These are phyloP conservation scores for Schizosaccharomyces osmophilus DNA, from an alignment of 805 yeast genomes.

Conservation along the genomic window DNA sequence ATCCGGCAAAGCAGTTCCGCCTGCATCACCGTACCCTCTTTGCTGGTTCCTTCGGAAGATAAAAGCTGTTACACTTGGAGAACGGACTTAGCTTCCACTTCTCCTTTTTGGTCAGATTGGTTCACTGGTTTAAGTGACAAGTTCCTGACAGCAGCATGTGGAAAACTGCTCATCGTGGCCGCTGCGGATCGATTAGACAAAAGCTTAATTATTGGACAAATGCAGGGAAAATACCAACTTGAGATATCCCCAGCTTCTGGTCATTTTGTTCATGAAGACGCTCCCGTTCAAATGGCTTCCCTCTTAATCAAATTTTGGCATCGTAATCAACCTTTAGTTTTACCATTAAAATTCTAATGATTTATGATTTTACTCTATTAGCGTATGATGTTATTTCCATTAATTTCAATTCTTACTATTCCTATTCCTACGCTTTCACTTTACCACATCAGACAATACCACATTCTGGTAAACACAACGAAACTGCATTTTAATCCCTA, in stretches of 20 bases:
- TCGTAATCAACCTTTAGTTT: not conserved
- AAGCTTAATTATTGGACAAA: constrained; percentile 73
- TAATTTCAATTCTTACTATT: no score
- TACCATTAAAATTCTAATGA: not conserved
- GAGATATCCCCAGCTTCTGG: constrained; percentile 64
- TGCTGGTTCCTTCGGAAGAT: constrained; percentile 17
- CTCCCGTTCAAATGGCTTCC: constrained; percentile 38
- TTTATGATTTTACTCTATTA: no score
- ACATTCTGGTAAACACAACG: not conserved
- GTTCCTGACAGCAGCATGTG: constrained; percentile 26
- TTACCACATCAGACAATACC: no score
- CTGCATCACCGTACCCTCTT: constrained; percentile 47
- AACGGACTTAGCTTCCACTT: constrained; percentile 35
- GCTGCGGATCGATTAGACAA: constrained; percentile 79
- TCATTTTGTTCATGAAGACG: constrained; percentile 89
- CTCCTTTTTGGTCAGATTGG: constrained; percentile 59
- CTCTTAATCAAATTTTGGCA: constrained; percentile 1
- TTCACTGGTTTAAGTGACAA: constrained; percentile 38
- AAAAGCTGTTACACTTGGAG: constrained; percentile 25
- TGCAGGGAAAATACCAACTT: constrained; percentile 87
- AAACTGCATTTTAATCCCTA: not conserved
- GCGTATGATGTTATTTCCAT: no score
- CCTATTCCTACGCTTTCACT: no score
- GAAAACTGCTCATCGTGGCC: constrained; percentile 57
- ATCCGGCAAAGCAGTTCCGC: constrained; percentile 42